A percentile compares a stretch with the other conserved stretches of the same genome.
Evolutionary conservation across 495 filamentous ascomycete genomes (phyloP).

Genomic region (Haplographium delicatum): DNA sequence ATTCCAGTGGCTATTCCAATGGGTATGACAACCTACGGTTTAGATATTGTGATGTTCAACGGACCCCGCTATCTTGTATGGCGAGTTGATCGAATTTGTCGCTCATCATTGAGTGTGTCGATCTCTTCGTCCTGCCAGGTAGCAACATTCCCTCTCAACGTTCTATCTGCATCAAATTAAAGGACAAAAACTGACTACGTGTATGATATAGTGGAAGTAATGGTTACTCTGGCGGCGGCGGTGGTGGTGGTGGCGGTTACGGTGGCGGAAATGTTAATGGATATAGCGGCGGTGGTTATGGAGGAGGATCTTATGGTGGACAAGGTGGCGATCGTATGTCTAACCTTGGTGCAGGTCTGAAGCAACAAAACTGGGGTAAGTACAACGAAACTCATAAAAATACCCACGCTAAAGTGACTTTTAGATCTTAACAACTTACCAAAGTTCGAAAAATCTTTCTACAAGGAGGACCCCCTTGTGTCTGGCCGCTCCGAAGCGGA

Average conservation of each 20-base stretch:
- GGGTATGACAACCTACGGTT: constrained; percentile 30
- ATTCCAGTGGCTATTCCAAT: constrained; percentile 30
- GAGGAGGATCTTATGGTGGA: constrained; percentile 47
- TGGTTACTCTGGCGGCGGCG: constrained; percentile 24
- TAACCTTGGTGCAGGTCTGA: constrained; percentile 74
- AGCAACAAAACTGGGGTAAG: constrained; percentile 80
- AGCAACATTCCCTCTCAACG: constrained; percentile 10
- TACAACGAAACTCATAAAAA: too few relatives aligned
- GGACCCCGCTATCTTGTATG: constrained; percentile 9
- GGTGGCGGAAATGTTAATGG: constrained; percentile 29
- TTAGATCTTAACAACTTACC: constrained; percentile 73
- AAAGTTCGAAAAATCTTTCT: constrained; percentile 99
- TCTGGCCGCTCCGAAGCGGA: constrained; percentile 67
- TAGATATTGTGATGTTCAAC: constrained; percentile 27
- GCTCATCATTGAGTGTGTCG: constrained; percentile 5
- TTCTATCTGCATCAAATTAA: background rate
- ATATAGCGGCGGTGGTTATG: constrained; percentile 27
- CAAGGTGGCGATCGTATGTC: constrained; percentile 89
- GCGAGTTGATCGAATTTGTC: background rate
- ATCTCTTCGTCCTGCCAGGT: background rate
- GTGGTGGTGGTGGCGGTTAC: constrained; percentile 30
- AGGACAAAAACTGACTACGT: constrained; percentile 8
- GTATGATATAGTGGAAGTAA: constrained; percentile 9
- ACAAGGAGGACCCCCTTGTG: constrained; percentile 87
- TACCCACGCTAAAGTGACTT: too few relatives aligned